These are phyloP conservation scores for Xylaria sp. DNA, from an alignment of 2,329 filamentous ascomycete species.

Conservation along the genomic window DNA sequence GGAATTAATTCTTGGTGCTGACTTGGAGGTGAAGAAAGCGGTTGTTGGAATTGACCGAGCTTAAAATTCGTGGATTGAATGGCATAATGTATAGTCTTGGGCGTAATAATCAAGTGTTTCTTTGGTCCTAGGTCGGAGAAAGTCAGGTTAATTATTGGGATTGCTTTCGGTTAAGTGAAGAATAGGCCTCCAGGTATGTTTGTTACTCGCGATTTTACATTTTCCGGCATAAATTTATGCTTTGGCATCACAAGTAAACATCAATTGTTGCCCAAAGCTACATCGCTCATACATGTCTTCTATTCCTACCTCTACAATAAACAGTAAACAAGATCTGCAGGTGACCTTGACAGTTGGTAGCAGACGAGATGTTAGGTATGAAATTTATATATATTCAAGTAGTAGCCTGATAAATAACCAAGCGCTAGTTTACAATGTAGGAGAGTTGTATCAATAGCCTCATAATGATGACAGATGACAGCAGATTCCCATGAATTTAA, in stretches of 20 bases:
- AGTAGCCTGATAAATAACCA: background rate
- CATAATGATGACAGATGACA: constrained; percentile 9
- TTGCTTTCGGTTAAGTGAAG: background rate
- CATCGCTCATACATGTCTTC: background rate
- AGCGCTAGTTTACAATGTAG: constrained; percentile 14
- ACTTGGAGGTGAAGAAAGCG: too few relatives aligned
- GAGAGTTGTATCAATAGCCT: constrained; percentile 7
- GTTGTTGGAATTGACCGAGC: background rate
- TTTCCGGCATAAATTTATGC: background rate
- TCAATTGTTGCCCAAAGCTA: background rate
- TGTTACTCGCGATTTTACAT: background rate
- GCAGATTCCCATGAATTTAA: background rate
- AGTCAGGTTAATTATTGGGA: background rate
- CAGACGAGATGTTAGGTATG: background rate
- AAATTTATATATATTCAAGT: background rate
- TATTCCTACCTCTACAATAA: background rate
- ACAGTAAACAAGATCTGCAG: background rate
- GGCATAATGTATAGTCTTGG: background rate
- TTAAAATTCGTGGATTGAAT: background rate
- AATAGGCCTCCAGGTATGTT: background rate
- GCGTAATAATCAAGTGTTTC: background rate
- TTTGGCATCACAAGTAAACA: background rate
- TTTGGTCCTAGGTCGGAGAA: background rate
- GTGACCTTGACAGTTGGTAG: background rate
- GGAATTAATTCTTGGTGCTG: too few relatives aligned